Evolutionary conservation across 2,329 filamentous ascomycete species (phyloP).

Genomic region (Plenodomus lindquistii): DNA sequence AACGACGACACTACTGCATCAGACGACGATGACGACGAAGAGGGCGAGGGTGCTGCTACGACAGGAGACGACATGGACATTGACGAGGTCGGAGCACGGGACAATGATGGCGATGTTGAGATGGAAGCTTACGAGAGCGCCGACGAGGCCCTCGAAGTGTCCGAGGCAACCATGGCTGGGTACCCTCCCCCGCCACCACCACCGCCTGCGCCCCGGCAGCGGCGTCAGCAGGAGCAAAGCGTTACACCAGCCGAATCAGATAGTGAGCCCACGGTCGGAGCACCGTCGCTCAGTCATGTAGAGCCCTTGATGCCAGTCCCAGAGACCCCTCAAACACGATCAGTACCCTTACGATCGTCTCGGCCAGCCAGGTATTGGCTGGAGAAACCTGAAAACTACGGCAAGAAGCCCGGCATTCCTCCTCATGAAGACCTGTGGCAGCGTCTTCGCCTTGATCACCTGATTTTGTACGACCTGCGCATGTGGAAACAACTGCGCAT

Average conservation of each 20-base stretch:
- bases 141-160: conserved; percentile 72
- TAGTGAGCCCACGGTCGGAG: conserved; percentile 62
- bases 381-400: conserved; percentile 73
- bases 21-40: conserved; percentile 52
- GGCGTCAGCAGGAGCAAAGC: conserved; percentile 60
- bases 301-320: conserved; percentile 75
- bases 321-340: conserved; percentile 67
- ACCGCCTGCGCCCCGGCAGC: conserved; percentile 36
- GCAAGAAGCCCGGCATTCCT: conserved; percentile 63
- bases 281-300: conserved; percentile 65
- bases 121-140: conserved; percentile 51
- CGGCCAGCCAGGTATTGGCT: conserved; percentile 83
- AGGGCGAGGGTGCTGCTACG: conserved; percentile 49
- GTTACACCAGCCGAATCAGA: conserved; percentile 74
- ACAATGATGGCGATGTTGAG: conserved; percentile 54
- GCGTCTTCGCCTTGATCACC: conserved; percentile 87
- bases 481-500: conserved; percentile 97
- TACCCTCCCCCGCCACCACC: conserved; percentile 69
- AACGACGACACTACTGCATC: conserved; percentile 49
- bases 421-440: conserved; percentile 86
- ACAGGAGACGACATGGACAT: conserved; percentile 54
- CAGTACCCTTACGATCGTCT: conserved; percentile 55
- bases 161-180: conserved; percentile 76
- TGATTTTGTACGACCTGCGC: conserved; percentile 90
- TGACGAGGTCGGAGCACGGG: conserved; percentile 50